Evolutionary conservation across 108 stramenopile species (phyloP), one percentile per base, ranked within the genome.

Genomic region (Stephanodiscus triporus): DNA sequence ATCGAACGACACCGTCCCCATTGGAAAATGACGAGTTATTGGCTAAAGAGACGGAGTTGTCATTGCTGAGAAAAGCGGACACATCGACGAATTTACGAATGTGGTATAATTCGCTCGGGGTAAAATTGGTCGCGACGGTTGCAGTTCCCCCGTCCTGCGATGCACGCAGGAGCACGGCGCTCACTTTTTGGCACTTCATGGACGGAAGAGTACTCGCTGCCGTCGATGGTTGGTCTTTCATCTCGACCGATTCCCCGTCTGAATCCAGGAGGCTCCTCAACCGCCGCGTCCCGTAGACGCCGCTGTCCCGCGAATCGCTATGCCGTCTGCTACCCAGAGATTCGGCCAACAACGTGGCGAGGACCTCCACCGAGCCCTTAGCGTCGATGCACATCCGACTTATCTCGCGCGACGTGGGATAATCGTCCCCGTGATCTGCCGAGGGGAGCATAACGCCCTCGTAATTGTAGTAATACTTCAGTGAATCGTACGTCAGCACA

Each of bases 401-500:
- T 57, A 16, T 30, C 14, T 26, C 36, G 3, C 27, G 16, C 20
- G 20, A 7, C 16, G 20, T 11, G 13, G 23, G 16, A 49, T 70
- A 42, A 22, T 34, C 37, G 64, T 40, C 20, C 34, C 60, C 59
- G 19, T 66, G 16, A 29, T 69, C 1, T 14, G 60, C 24, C 40
- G 40, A 53, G 6, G 84, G 84, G 20, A 83, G 58, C 60, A 86
- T 79, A 10, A 76, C 76, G 26, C 75, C 77, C 14, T 87, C 86
- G 62, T 84, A 90, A 48, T 74, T 68, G 67, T 89, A 86, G 78
- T 94, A 91, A 80, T 89, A 91, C 11, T 81, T 76, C 36, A 94
- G 76, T 6, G 87, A 88, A 38, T 87, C 85, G 59, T 84, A 69
- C 30, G 80, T 76, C 61, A 94, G 62, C 4, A 89, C 70, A 9